phyloP scores from a whole-genome alignment of 2,329 filamentous ascomycete genomes.

The Verticillium albo-atrum region DNA sequence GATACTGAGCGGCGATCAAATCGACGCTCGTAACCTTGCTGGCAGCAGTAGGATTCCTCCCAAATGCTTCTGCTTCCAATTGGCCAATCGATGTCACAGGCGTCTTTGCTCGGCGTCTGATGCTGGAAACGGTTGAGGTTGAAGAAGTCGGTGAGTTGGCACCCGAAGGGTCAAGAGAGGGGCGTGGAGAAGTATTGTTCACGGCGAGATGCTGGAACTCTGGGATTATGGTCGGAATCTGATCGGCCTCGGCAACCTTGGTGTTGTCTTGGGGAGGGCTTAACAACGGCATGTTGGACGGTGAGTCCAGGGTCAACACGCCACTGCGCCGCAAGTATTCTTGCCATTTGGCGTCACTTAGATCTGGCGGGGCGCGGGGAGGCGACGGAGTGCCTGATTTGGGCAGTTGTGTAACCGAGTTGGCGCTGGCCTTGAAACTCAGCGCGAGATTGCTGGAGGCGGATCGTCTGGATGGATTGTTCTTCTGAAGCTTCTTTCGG shows the following conservation, averaged over 20 bases:
- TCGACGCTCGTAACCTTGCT: slow-evolving; percentile 38
- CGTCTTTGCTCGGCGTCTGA: slow-evolving; percentile 46
- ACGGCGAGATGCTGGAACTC: slow-evolving; percentile 32
- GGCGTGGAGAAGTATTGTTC: slow-evolving; percentile 13
- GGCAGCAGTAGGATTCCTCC: slow-evolving; percentile 15
- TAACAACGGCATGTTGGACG: slow-evolving; percentile 6
- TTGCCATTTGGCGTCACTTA: slow-evolving; percentile 27
- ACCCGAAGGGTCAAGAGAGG: slow-evolving; percentile 10
- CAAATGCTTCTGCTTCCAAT: slow-evolving; percentile 30
- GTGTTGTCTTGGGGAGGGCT: slow-evolving; percentile 1
- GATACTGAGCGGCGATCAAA: slow-evolving; percentile 47
- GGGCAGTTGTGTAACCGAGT: slow-evolving; percentile 4
- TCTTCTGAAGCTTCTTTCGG: slow-evolving; percentile 23
- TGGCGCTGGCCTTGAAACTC: slow-evolving; percentile 7
- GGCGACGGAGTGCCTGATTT: not conserved
- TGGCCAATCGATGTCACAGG: slow-evolving; percentile 46
- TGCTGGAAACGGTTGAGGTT: slow-evolving; percentile 18
- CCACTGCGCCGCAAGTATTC: slow-evolving; percentile 22
- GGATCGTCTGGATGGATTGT: slow-evolving; percentile 14
- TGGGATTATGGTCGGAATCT: slow-evolving; percentile 22
- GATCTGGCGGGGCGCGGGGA: slow-evolving; percentile 22
- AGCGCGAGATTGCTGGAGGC: slow-evolving; percentile 16
- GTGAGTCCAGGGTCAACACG: slow-evolving; percentile 15
- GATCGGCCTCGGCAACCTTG: slow-evolving; percentile 3
- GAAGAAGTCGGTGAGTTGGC: slow-evolving; percentile 12